phyloP scores from a whole-genome alignment of 352 stramenopile genomes.

The Ophiocytium majus region DNA sequence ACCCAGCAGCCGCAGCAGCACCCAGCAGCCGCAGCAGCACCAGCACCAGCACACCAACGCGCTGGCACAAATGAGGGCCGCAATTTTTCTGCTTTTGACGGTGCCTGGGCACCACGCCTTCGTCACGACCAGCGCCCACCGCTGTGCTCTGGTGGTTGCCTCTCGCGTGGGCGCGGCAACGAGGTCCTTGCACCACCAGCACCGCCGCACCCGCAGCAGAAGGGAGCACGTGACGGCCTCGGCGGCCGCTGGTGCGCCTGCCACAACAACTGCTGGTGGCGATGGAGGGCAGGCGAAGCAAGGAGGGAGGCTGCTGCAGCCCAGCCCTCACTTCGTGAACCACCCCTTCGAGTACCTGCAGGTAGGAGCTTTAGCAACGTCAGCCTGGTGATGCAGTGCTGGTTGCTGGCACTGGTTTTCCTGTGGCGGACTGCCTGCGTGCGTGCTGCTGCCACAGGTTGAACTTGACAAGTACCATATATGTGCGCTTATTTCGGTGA shows the following conservation, averaged over 20 bases:
- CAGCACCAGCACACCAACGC: not conserved
- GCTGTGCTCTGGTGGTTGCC: not conserved
- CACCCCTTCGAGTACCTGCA: constrained; percentile 16
- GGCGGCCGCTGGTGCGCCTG: not conserved
- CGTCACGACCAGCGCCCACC: not conserved
- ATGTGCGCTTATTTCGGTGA: too few species aligned
- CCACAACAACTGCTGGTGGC: not conserved
- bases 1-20: not conserved
- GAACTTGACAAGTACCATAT: too few species aligned
- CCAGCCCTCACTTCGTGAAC: constrained; percentile 13
- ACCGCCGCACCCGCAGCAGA: not conserved
- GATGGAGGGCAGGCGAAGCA: not conserved
- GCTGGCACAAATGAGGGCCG: not conserved
- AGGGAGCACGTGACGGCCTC: not conserved
- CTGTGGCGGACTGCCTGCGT: too few species aligned
- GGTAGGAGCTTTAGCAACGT: too few species aligned
- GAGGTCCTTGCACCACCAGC: not conserved
- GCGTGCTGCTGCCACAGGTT: too few species aligned
- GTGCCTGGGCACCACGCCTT: not conserved
- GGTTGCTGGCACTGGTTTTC: too few species aligned
- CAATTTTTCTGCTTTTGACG: not conserved
- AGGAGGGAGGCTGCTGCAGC: not conserved
- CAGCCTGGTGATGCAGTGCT: too few species aligned
- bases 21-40: not conserved
- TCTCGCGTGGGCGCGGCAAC: not conserved